A percentile compares a stretch with the other conserved stretches of the same genome.
Evolutionary conservation across 129 eudicot species (phyloP).

Genomic region (Arctium lappa): DNA sequence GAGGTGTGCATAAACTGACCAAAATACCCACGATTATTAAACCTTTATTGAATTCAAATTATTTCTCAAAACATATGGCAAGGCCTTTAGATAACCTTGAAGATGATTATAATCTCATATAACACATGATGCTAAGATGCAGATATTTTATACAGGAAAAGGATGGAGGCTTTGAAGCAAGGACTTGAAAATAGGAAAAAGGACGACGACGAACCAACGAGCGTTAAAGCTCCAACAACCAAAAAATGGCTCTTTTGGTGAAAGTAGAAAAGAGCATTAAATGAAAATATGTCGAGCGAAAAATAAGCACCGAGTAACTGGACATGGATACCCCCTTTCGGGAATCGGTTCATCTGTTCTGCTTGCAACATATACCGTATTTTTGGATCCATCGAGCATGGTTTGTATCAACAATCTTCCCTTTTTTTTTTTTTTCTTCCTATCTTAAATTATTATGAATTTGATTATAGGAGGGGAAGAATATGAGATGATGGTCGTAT

Average conservation of each 20-base stretch:
- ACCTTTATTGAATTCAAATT: too few species aligned
- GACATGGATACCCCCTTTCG: not conserved
- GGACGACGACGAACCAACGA: conserved; percentile 40
- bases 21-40: not conserved
- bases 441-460: not conserved
- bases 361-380: not conserved
- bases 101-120: not conserved
- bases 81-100: too few species aligned
- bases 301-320: not conserved
- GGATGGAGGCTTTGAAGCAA: conserved; percentile 79
- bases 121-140: not conserved
- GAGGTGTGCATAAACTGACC: not conserved
- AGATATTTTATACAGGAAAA: conserved; percentile 50
- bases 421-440: not conserved
- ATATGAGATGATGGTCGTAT: not conserved
- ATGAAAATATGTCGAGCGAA: conserved; percentile 7
- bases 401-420: not conserved
- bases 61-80: not conserved
- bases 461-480: not conserved
- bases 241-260: conserved; percentile 86
- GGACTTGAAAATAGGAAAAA: conserved; percentile 77
- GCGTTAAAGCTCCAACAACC: conserved; percentile 34
- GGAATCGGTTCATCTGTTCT: not conserved
- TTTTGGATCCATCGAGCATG: not conserved
- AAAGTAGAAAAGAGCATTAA: conserved; percentile 20